Conservation (phyloP, 441 rosid species). For the Brassica balearica region DNA sequence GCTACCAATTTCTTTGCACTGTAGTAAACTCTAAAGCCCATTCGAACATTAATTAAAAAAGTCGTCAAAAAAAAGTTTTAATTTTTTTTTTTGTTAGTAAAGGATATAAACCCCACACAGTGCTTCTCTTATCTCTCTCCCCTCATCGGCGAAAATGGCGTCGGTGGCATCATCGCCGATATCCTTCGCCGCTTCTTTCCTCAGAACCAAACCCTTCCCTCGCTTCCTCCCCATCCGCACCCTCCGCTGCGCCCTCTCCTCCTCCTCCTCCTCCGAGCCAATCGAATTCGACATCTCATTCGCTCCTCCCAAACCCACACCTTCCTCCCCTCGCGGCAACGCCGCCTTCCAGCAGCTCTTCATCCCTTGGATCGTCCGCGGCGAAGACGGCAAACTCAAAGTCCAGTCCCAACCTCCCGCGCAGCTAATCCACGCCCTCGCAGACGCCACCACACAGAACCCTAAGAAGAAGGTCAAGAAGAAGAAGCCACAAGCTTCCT, state of each 20-base stretch:
- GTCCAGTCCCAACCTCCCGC: constrained; percentile 80
- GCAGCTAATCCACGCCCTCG: constrained; percentile 60
- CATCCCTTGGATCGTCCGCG: constrained; percentile 93
- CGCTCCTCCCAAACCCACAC: constrained; percentile 73
- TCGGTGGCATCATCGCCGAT: constrained; percentile 46
- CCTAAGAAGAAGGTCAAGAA: constrained; percentile 52
- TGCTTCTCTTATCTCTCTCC: constrained; percentile 6
- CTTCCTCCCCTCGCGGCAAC: constrained; percentile 34
- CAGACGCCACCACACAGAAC: constrained; percentile 66
- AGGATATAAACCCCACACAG: constrained; percentile 7
- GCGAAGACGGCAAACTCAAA: constrained; percentile 80
- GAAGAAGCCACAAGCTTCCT: constrained; percentile 32
- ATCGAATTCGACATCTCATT: constrained; percentile 77
- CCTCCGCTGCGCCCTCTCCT: constrained; percentile 50
- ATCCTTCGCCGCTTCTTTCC: constrained; percentile 45
- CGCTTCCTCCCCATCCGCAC: constrained; percentile 48
- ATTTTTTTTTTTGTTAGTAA: background rate
- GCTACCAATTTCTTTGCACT: too few species aligned
- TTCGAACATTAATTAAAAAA: too few species aligned
- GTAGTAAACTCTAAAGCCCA: too few species aligned
- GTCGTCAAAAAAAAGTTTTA: too few species aligned
- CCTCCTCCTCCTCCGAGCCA: constrained; percentile 57
- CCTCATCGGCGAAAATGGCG: constrained; percentile 44
- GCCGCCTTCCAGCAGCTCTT: constrained; percentile 50
- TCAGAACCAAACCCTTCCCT: constrained; percentile 47